These are phyloP conservation scores for Juncus effusus DNA, from an alignment of 176 grass and related monocot genomes.

Conservation along the genomic window DNA sequence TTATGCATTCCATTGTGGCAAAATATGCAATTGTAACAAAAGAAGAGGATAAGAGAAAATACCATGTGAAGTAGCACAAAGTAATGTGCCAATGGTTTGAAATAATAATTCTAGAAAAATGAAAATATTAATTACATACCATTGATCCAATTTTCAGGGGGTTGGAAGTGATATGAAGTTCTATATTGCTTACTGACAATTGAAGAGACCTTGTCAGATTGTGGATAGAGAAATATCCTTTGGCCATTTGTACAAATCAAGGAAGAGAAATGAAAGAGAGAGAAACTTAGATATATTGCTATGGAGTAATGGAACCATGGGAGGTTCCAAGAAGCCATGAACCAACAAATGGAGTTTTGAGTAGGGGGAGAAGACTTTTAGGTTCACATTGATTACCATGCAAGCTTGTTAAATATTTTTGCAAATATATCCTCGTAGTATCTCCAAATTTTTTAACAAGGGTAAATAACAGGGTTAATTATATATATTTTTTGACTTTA, in stretches of 20 bases:
- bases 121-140: conserved; percentile 33
- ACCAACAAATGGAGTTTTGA: background rate
- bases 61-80: background rate
- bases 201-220: conserved; percentile 45
- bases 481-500: too few species aligned
- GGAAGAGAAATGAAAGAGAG: conserved; percentile 7
- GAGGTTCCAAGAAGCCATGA: conserved; percentile 26
- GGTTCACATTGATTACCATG: conserved; percentile 1
- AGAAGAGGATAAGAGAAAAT: conserved; percentile 12
- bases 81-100: background rate
- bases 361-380: conserved; percentile 29
- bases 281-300: conserved; percentile 30
- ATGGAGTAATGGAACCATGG: conserved; percentile 31
- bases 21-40: conserved; percentile 20
- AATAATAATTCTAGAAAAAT: too few species aligned
- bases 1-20: conserved; percentile 7
- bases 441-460: too few species aligned
- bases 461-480: too few species aligned
- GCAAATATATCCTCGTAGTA: background rate
- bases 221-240: conserved; percentile 53
- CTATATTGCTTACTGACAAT: conserved; percentile 57
- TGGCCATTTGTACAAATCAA: conserved; percentile 40
- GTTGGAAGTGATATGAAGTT: conserved; percentile 72
- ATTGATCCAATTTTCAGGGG: conserved; percentile 72
- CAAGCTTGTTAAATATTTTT: background rate